Evolutionary conservation across 306 rosid species (phyloP), one percentile per base, ranked within the genome.

Genomic region (Comarum palustre): DNA sequence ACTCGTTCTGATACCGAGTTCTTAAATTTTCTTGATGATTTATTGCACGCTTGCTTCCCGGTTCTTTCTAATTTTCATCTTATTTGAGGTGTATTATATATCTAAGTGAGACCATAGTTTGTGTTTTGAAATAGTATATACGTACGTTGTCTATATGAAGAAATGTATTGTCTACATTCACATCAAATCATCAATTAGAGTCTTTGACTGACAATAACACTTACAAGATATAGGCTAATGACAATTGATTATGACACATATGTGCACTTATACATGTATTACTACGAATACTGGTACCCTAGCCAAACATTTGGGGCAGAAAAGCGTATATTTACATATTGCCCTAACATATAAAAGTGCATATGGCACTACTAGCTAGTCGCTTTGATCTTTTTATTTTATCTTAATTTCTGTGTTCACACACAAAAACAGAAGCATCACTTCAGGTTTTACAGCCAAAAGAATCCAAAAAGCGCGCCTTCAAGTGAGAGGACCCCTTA

Each of bases 401-500:
- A 25, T 47, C 24, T 25, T 61, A 8, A 24, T 25, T 61, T 14
- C 34, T 46, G 25, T 24, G 16, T 15, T 11, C 43, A 76, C 69
- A 41, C 2, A 41, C 43, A 39, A 39, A n/a, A 15, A 31, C 24
- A 68, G 45, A 68, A 52, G 48, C 71, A 48, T 80, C 77, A 80
- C 39, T 45, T 76, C 74, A 65, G 66, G 64, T 52, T 60, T 71
- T 12, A 42, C 82, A 77, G 69, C 55, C 61, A 39, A 68, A 47
- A 85, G 91, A 85, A 85, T 89, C 91, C 90, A 76, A 87, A 81
- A 85, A 68, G 82, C 66, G 80, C 66, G 80, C 51, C 78, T 71
- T 83, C 79, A 32, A 77, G 81, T 71, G 36, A 2, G 34, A 19
- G 69, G 87, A 83, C 13, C 86, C 88, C 88, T 83, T 42, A 36